Evolutionary conservation across 2,329 filamentous ascomycete species (phyloP).

Genomic region (Ophiostoma tasmaniense): DNA sequence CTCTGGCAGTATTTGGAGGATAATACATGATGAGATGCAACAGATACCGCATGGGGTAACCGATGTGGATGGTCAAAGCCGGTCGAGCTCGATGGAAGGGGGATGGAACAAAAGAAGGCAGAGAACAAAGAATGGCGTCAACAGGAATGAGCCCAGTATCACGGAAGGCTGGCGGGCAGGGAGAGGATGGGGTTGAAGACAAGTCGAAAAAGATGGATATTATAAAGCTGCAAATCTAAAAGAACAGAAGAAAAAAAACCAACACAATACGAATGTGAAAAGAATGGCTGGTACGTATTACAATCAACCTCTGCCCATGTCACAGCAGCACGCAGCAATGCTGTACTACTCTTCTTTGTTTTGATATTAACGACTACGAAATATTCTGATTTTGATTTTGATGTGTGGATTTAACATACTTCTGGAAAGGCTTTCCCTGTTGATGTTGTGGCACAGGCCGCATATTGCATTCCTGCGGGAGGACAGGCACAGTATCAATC

Average conservation of each 20-base stretch:
- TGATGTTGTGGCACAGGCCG: slow-evolving; percentile 8
- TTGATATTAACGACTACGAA: background rate
- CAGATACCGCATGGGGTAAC: background rate
- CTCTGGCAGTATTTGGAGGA: background rate
- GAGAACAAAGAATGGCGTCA: background rate
- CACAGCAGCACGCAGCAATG: background rate
- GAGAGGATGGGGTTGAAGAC: background rate
- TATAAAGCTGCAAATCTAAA: too few species aligned
- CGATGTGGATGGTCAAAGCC: background rate
- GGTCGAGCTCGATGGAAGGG: background rate
- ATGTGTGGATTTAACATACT: background rate
- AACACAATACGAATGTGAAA: background rate
- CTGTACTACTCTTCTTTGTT: background rate
- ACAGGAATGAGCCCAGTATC: background rate
- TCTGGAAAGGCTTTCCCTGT: slow-evolving; percentile 14
- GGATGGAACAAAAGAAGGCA: background rate
- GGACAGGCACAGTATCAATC: background rate
- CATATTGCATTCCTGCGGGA: background rate
- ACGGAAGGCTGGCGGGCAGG: background rate
- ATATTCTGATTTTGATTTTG: background rate
- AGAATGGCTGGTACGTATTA: background rate
- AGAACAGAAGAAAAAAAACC: background rate
- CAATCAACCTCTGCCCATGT: background rate
- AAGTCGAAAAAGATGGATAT: background rate
- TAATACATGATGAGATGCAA: background rate